Evolutionary conservation across 1,139 yeast genomes (phyloP), one percentile per base, ranked within the genome.

Genomic region (Torulaspora globosa): DNA sequence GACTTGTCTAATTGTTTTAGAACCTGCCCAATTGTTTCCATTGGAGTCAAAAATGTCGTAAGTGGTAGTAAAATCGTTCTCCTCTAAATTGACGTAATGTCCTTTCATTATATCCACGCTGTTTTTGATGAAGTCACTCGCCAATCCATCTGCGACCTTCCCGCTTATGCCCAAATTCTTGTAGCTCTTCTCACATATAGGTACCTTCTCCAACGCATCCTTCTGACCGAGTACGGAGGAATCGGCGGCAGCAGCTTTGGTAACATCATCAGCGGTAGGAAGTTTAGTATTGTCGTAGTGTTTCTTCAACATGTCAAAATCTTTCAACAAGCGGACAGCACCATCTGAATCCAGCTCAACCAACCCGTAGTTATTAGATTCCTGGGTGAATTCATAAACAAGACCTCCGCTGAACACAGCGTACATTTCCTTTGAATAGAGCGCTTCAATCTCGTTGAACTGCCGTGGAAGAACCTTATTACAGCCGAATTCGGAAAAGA

Each of bases 401-500:
- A 92, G 72, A 0, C 98, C 98, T 7, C 98, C 98, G 49, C 92
- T 80, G 66, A 89, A 90, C 2, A 84, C 89, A 29, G 76, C 74
- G 30, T 82, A 71, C 97, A 92, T 88, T 52, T 83, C 79, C 18
- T 68, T 65, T 1, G 94, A 82, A 66, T 83, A 84, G 49, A 92
- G 68, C 26, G 90, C 70, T 14, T 70, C 73, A 27, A 90, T 80
- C 65, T 92, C 98, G 36, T 82, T 85, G 66, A 92, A 92, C 15
- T 70, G 62, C 56, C 98, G 78, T 6, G 97, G 97, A 12, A 71
- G 62, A 1, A 87, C 84, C 52, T 79, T 83, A 65, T 92, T 92
- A 69, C 98, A 92, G 3, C 98, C 98, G 66, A 72, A 92, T 71
- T 92, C 98, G 2, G 97, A 87, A 50, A 92, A 78, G 66, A 92